Evolutionary conservation across 805 yeast species (phyloP).

Genomic region (Brettanomyces sp.): DNA sequence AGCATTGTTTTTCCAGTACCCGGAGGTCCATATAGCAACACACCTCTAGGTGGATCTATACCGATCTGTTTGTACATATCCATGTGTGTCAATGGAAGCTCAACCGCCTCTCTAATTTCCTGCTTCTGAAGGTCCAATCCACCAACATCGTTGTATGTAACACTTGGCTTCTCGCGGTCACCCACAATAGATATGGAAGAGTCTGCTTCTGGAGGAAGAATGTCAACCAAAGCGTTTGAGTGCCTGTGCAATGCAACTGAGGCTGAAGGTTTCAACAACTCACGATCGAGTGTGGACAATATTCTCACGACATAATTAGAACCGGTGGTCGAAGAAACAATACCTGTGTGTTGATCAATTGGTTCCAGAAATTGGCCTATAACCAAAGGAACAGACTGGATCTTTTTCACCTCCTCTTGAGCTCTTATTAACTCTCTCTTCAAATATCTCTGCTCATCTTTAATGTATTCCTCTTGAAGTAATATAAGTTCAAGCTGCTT

Average conservation of each 20-base stretch:
- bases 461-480: conserved; percentile 92
- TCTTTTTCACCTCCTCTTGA: conserved; percentile 96
- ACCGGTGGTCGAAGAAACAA: conserved; percentile 95
- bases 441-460: conserved; percentile 95
- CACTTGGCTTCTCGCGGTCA: conserved; percentile 86
- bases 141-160: conserved; percentile 95
- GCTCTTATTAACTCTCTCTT: conserved; percentile 92
- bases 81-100: conserved; percentile 89
- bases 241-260: conserved; percentile 98
- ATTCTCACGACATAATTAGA: conserved; percentile 95
- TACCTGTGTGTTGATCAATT: conserved; percentile 92
- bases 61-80: conserved; percentile 96
- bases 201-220: conserved; percentile 97
- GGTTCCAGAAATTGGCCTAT: conserved; percentile 98
- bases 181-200: conserved; percentile 92
- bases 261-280: conserved; percentile 85
- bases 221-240: conserved; percentile 94
- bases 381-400: conserved; percentile 94
- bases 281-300: conserved; percentile 88
- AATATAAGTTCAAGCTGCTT: conserved; percentile 78
- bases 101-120: conserved; percentile 97
- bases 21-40: conserved; percentile 96
- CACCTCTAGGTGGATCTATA: conserved; percentile 98
- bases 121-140: conserved; percentile 99
- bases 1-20: conserved; percentile 99